A percentile compares a stretch with the other conserved stretches of the same genome.
These are phyloP conservation scores for Asterella californica DNA, from an alignment of 225 moss, liverwort and hornwort genomes.

Conservation along the genomic window DNA sequence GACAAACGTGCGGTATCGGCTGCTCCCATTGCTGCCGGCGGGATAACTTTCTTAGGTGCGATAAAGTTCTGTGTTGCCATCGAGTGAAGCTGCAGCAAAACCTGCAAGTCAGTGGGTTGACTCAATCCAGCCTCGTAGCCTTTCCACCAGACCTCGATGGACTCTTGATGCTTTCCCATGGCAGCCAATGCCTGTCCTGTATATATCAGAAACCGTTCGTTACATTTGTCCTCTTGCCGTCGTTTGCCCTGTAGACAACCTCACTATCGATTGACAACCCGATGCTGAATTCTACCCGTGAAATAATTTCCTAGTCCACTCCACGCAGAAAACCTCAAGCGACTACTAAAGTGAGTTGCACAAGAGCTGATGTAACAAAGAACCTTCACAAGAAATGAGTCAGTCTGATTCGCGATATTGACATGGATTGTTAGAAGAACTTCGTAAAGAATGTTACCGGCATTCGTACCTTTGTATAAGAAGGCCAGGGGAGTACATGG, in stretches of 20 bases:
- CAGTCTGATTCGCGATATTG: background rate
- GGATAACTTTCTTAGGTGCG: background rate
- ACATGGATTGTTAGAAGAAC: background rate
- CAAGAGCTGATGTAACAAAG: background rate
- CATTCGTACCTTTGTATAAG: constrained; percentile 68
- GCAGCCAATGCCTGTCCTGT: constrained; percentile 78
- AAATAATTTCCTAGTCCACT: background rate
- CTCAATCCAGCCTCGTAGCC: constrained; percentile 69
- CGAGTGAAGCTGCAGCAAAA: constrained; percentile 66
- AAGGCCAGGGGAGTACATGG: constrained; percentile 62
- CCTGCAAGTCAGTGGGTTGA: constrained; percentile 65
- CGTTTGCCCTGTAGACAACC: background rate
- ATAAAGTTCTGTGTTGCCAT: constrained; percentile 38
- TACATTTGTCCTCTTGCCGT: no score
- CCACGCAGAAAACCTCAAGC: background rate
- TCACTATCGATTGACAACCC: background rate
- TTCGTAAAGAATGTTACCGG: background rate
- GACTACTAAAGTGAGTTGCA: background rate
- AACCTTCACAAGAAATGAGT: background rate
- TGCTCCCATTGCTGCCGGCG: background rate
- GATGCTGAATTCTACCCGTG: background rate
- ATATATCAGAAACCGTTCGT: background rate
- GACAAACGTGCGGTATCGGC: background rate
- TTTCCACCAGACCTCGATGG: constrained; percentile 59
- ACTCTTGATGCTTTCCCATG: constrained; percentile 64